Evolutionary conservation across 345 rosid species (phyloP).

Genomic region (Eutrema yunnanense): DNA sequence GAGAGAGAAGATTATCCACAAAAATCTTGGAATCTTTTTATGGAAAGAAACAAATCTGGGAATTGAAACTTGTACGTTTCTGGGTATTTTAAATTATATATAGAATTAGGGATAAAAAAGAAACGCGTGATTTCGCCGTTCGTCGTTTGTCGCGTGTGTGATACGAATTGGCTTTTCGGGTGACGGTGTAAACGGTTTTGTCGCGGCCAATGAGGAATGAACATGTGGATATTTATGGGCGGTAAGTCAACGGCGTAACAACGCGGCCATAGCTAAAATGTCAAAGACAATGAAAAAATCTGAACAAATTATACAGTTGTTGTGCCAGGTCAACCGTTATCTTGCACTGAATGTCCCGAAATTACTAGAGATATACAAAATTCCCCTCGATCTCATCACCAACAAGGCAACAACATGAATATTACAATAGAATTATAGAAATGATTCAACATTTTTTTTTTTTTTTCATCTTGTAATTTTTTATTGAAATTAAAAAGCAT

Average conservation of each 20-base stretch:
- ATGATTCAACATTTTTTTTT: too few species aligned
- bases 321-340: background rate
- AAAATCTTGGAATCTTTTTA: conserved; percentile 11
- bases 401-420: too few species aligned
- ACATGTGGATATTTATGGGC: background rate
- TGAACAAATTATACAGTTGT: background rate
- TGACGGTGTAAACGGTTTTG: conserved; percentile 7
- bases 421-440: too few species aligned
- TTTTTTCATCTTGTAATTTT: too few species aligned
- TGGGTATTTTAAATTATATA: conserved; percentile 15
- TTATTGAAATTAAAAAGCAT: too few species aligned
- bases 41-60: conserved; percentile 14
- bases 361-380: background rate
- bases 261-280: background rate
- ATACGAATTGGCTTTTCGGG: background rate
- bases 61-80: conserved; percentile 14
- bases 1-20: background rate
- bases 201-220: background rate
- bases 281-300: background rate
- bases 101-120: too few species aligned
- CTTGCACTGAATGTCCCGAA: background rate
- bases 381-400: too few species aligned
- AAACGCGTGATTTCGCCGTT: conserved; percentile 10
- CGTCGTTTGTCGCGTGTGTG: background rate
- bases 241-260: conserved; percentile 13